Conservation (phyloP, 2,329 filamentous ascomycete species). For the Fusarium sublunatum region DNA sequence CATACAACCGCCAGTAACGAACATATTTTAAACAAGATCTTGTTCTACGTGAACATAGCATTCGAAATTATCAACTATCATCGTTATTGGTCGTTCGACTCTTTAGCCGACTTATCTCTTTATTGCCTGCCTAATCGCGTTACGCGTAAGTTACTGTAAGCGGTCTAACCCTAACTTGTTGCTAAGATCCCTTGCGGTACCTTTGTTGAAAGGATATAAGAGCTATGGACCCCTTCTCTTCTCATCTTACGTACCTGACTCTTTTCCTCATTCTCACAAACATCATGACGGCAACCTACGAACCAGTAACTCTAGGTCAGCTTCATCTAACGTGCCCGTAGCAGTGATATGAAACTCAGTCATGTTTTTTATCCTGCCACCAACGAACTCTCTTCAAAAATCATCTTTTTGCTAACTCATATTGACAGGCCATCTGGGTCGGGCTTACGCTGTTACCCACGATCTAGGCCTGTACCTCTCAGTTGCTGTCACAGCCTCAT, state of each 20-base stretch:
- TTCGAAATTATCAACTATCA: too few species aligned
- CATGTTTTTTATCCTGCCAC: too few species aligned
- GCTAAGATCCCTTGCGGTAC: too few species aligned
- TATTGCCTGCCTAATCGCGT: neutral
- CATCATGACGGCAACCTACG: neutral
- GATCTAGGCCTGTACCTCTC: conserved; percentile 17
- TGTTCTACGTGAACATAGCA: too few species aligned
- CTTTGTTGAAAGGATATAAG: neutral
- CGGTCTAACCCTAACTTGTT: too few species aligned
- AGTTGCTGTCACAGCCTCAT: conserved; percentile 13
- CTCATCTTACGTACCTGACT: neutral
- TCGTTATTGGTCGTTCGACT: too few species aligned
- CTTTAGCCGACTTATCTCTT: neutral
- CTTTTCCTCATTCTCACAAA: neutral
- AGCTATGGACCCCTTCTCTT: neutral
- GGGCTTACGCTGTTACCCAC: conserved; percentile 20
- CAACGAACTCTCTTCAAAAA: too few species aligned
- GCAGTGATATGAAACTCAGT: too few species aligned
- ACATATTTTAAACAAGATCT: too few species aligned
- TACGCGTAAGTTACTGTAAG: neutral
- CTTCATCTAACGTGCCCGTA: neutral
- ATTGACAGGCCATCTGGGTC: conserved; percentile 11
- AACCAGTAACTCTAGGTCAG: neutral
- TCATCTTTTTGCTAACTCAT: neutral
- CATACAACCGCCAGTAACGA: too few species aligned